A percentile compares a stretch with the other conserved stretches of the same genome.
Conservation (phyloP, 2,329 filamentous ascomycete species). For the Pyrenophora teres region DNA sequence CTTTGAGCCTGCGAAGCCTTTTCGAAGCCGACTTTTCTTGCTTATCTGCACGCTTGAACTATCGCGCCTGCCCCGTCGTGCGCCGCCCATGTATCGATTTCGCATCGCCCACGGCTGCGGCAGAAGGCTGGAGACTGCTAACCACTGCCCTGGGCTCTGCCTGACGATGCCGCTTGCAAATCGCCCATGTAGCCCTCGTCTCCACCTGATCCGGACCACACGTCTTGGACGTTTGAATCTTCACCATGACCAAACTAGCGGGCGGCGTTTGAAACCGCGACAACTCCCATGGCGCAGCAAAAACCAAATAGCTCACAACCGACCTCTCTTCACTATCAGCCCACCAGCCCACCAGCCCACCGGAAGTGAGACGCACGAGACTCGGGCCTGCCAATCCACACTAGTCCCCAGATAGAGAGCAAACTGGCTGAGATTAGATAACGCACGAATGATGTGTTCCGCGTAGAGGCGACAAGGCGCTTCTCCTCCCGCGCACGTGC, state of each 20-base stretch:
- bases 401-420: background rate
- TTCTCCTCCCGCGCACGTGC: conserved; percentile 10
- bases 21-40: conserved; percentile 11
- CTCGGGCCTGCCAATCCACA: background rate
- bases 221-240: too few relatives aligned
- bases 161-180: too few relatives aligned
- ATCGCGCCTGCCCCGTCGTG: background rate
- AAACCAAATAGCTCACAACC: background rate
- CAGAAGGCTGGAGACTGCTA: background rate
- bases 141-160: background rate
- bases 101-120: background rate
- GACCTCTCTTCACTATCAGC: background rate
- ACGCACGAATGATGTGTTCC: conserved; percentile 14
- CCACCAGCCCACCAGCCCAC: background rate
- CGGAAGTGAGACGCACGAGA: conserved; percentile 1
- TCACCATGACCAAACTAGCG: background rate
- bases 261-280: conserved; percentile 6
- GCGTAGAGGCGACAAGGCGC: conserved; percentile 1
- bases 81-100: background rate
- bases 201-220: too few relatives aligned
- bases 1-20: conserved; percentile 7
- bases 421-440: conserved; percentile 10
- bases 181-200: too few relatives aligned
- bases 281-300: conserved; percentile 2
- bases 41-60: background rate